phyloP scores from a whole-genome alignment of 75 land plant genomes.

The Gnetum montanum region DNA sequence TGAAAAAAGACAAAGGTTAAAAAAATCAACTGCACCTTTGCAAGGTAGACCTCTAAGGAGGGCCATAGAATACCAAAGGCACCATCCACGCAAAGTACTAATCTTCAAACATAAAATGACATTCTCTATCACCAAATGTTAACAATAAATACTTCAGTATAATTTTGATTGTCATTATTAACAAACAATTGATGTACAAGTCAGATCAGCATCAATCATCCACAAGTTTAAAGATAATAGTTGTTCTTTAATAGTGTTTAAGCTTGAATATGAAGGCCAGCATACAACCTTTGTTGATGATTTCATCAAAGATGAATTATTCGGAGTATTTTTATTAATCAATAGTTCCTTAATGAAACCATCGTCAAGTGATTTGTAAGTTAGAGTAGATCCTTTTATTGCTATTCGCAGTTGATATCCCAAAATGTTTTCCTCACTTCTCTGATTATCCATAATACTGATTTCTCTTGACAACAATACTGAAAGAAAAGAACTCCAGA shows the following conservation, averaged over 20 bases:
- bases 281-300: conserved; percentile 16
- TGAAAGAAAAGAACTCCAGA: conserved; percentile 30
- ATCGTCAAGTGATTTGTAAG: conserved; percentile 4
- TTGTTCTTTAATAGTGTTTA: conserved; percentile 9
- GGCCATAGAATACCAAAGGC: too few species aligned
- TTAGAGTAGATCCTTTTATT: background rate
- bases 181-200: conserved; percentile 56
- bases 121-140: too few species aligned
- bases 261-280: conserved; percentile 14
- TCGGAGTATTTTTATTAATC: background rate
- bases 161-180: conserved; percentile 26
- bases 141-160: too few species aligned
- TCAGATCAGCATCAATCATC: conserved; percentile 44
- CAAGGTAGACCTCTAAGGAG: too few species aligned
- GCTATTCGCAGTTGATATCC: background rate
- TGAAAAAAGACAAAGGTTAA: too few species aligned
- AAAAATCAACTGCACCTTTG: too few species aligned
- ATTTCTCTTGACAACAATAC: conserved; percentile 12
- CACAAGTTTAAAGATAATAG: conserved; percentile 37
- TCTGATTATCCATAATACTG: background rate
- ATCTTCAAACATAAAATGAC: too few species aligned
- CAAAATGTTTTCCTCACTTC: conserved; percentile 1
- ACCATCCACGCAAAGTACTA: too few species aligned
- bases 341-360: background rate
- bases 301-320: background rate